These are phyloP conservation scores for Orbilia brochopaga DNA, from an alignment of 2,329 filamentous ascomycete species.

Conservation along the genomic window DNA sequence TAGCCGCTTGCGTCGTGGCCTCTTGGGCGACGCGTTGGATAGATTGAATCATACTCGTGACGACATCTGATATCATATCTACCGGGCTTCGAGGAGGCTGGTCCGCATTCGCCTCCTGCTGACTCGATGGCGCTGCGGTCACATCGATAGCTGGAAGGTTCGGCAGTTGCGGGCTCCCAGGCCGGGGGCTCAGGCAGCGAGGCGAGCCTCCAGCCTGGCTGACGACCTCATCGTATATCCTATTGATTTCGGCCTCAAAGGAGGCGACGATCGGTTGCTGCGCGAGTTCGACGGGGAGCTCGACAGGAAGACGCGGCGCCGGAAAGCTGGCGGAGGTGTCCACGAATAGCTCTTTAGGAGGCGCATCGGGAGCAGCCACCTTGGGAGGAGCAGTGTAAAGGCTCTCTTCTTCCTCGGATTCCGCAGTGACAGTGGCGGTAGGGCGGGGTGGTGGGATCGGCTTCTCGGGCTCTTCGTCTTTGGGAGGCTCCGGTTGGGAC, in stretches of 20 bases:
- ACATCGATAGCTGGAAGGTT: constrained; percentile 4
- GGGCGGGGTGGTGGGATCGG: background rate
- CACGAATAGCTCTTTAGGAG: constrained; percentile 19
- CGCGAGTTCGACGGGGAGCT: constrained; percentile 38
- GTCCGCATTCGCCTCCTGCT: constrained; percentile 12
- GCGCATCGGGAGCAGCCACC: constrained; percentile 12
- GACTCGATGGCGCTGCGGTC: constrained; percentile 4
- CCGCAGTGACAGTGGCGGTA: background rate
- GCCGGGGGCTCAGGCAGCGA: constrained; percentile 32
- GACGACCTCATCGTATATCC: constrained; percentile 46
- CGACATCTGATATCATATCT: constrained; percentile 44
- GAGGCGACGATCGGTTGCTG: constrained; percentile 43
- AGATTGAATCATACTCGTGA: constrained; percentile 37
- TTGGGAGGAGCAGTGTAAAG: constrained; percentile 29
- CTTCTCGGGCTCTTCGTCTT: constrained; percentile 1
- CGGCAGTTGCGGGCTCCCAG: constrained; percentile 22
- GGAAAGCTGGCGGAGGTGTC: constrained; percentile 8
- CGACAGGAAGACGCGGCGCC: constrained; percentile 27
- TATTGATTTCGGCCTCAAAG: constrained; percentile 46
- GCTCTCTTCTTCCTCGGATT: constrained; percentile 28
- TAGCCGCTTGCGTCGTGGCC: constrained; percentile 38
- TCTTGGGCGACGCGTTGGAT: constrained; percentile 45
- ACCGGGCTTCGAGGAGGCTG: constrained; percentile 36
- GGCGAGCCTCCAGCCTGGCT: constrained; percentile 41
- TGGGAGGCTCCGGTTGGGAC: constrained; percentile 14